These are phyloP conservation scores for Fusarium begoniae DNA, from an alignment of 2,329 filamentous ascomycete species.

Conservation along the genomic window DNA sequence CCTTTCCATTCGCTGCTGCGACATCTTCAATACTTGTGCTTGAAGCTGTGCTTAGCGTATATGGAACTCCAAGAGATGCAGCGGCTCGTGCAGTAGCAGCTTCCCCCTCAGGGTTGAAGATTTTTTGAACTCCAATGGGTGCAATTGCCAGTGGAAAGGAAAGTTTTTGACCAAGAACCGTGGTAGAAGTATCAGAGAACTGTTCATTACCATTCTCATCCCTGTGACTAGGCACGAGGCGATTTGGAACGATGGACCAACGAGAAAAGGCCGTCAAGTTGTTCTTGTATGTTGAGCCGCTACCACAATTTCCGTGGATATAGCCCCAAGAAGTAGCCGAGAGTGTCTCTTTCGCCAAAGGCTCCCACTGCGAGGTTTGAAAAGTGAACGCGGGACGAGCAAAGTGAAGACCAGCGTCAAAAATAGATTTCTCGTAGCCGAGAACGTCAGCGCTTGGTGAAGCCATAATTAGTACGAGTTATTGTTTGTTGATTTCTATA, in stretches of 20 bases:
- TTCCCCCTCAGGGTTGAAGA: constrained; percentile 24
- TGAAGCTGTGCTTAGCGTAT: constrained; percentile 18
- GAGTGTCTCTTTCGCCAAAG: constrained; percentile 12
- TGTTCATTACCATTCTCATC: constrained; percentile 16
- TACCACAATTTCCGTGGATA: constrained; percentile 22
- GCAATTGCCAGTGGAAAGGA: constrained; percentile 19
- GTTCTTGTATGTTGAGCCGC: constrained; percentile 18
- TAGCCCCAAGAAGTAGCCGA: constrained; percentile 29
- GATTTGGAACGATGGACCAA: constrained; percentile 13
- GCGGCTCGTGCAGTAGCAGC: constrained; percentile 1
- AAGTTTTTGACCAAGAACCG: constrained; percentile 14
- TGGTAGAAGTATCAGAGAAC: constrained; percentile 16
- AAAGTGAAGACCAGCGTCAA: constrained; percentile 11
- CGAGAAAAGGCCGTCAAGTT: constrained; percentile 7
- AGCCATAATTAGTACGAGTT: too few relatives aligned
- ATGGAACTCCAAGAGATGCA: neutral
- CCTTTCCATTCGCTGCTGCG: constrained; percentile 2
- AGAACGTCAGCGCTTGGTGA: neutral
- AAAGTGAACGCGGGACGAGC: constrained; percentile 7
- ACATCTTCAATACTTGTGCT: constrained; percentile 28
- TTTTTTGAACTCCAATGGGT: constrained; percentile 13
- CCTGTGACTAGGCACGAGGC: constrained; percentile 8
- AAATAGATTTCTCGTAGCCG: constrained; percentile 10
- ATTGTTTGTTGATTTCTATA: too few relatives aligned
- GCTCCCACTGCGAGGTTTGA: constrained; percentile 13